Evolutionary conservation across 1,284 basidiomycete genomes (phyloP).

Genomic region (Cutaneotrichosporon cutaneum): DNA sequence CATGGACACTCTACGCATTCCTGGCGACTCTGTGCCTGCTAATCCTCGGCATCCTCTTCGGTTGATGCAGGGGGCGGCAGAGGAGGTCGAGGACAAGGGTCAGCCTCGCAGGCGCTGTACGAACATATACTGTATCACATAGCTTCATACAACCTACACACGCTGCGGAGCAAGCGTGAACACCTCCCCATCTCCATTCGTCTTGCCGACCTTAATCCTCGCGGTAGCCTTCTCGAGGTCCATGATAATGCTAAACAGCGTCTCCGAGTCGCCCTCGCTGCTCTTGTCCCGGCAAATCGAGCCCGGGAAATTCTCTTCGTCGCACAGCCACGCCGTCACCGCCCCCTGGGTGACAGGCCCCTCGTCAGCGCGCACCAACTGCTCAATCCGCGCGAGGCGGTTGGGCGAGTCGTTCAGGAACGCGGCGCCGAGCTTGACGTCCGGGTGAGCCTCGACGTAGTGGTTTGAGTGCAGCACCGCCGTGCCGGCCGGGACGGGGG

Average conservation of each 20-base stretch:
- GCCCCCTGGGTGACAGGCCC: slow-evolving; percentile 1
- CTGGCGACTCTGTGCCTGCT: too few species aligned
- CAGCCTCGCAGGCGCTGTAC: background rate
- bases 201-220: slow-evolving; percentile 19
- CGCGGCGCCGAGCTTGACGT: slow-evolving; percentile 11
- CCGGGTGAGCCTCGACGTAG: slow-evolving; percentile 23
- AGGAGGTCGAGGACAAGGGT: background rate
- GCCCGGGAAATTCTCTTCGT: slow-evolving; percentile 17
- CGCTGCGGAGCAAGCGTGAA: slow-evolving; percentile 12
- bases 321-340: slow-evolving; percentile 15
- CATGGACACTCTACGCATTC: too few species aligned
- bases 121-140: background rate
- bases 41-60: too few species aligned
- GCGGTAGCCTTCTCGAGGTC: slow-evolving; percentile 15
- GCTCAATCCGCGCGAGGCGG: slow-evolving; percentile 18
- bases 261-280: slow-evolving; percentile 10
- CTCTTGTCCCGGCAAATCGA: slow-evolving; percentile 20
- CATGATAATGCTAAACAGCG: slow-evolving; percentile 26
- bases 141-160: background rate
- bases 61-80: too few species aligned
- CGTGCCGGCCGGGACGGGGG: background rate
- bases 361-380: slow-evolving; percentile 10
- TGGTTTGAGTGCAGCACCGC: slow-evolving; percentile 26
- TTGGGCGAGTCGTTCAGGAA: slow-evolving; percentile 11
- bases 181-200: slow-evolving; percentile 11